phyloP scores from a whole-genome alignment of 148 eudicot genomes.

The Tetragonia tetragonoides region DNA sequence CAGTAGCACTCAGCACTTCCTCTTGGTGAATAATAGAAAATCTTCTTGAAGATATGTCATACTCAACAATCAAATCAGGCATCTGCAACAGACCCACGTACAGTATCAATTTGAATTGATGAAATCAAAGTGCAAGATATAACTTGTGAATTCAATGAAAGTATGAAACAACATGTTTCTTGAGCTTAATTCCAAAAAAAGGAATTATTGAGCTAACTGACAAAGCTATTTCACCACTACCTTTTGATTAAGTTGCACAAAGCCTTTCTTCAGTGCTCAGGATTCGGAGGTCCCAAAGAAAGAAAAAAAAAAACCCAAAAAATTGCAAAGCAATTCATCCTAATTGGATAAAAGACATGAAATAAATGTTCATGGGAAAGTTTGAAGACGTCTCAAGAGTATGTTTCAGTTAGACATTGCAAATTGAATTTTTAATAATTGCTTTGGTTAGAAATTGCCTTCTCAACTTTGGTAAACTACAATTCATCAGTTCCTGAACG shows the following conservation, averaged over 20 bases:
- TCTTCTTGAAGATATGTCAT: constrained; percentile 59
- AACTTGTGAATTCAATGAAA: not conserved
- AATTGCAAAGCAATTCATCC: too few species aligned
- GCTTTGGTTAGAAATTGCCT: not conserved
- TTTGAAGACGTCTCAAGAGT: not conserved
- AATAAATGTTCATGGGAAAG: too few species aligned
- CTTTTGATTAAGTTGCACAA: not conserved
- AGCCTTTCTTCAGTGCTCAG: not conserved
- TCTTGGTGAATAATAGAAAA: constrained; percentile 78
- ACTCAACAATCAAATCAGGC: constrained; percentile 84
- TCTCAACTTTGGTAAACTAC: not conserved
- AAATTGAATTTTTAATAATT: not conserved
- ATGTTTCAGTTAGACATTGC: not conserved
- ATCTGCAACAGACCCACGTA: constrained; percentile 49
- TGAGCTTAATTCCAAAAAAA: not conserved
- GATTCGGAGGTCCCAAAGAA: not conserved
- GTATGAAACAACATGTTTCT: too few species aligned
- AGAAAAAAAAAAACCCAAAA: not conserved
- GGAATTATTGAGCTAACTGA: not conserved
- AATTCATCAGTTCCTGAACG: not conserved
- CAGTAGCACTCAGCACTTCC: constrained; percentile 49
- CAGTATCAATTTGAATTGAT: constrained; percentile 1
- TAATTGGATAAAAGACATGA: too few species aligned
- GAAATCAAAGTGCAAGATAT: not conserved
- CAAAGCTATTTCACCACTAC: not conserved